Evolutionary conservation across 2,329 filamentous ascomycete genomes (phyloP), one percentile per base, ranked within the genome.

Genomic region (Colletotrichum agaves): DNA sequence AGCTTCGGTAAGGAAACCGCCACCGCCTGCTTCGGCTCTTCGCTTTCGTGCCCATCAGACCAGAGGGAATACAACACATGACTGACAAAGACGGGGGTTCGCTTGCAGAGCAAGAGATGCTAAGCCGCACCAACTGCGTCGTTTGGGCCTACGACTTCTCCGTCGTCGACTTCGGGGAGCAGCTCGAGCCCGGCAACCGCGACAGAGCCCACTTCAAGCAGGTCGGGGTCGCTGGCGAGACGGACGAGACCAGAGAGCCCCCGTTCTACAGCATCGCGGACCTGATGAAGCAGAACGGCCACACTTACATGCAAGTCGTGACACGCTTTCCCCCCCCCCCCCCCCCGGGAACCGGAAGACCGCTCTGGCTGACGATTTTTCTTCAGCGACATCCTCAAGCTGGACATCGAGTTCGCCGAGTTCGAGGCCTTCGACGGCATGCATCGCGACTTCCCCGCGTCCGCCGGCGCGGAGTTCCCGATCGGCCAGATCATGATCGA

Each of bases 91-190:
- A 17, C 33, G 17, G 11, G n/a, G n/a, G 64, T 69, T 35, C 39
- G 19, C 10, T 4, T 4, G 5, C 60, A 71, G 79, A 82, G 70
- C 74, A 78, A 21, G 75, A 77, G 44, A 74, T 81, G 70, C 70
- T 82, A 2, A 68, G 74, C 31, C 74, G 84, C n/a, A 78, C 78
- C 10, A 75, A 78, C 52, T 79, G 77, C 70, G 70, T 74, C 21
- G 74, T 80, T 21, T 81, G 77, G 77, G 79, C 76, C 4, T 80
- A 80, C 62, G 80, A 81, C 69, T 80, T 74, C 71, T 75, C 74
- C 13, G 77, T 79, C 44, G 71, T 73, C 41, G 71, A 73, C 19
- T 81, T 78, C 66, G 77, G 73, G 35, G 60, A 70, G 12, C 72
- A 76, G 44, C 70, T 80, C 17, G 63, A 71, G 39, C 50, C 66